Base-by-base conservation (phyloP, 495 filamentous ascomycete species). In the Amphirosellinia nigrospora region DNA sequence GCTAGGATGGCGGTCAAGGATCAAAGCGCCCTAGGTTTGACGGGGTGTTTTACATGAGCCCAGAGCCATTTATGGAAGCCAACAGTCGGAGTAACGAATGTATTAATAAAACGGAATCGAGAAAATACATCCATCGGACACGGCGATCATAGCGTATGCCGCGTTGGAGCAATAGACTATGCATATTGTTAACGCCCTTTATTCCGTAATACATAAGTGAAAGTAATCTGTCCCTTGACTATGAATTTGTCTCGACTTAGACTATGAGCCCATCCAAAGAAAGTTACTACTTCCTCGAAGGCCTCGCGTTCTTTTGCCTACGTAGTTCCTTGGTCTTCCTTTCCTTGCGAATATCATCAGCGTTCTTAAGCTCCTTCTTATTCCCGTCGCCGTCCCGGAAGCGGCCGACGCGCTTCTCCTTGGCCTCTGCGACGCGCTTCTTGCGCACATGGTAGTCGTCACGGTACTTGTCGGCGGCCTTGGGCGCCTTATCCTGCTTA, bases 371-470 rank as follows among this genome's bases (percentile, higher is more conserved):
- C 85, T 97, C 96, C 73, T 84, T 89, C 86, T 88, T 92, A 69
- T 78, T 85, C 21, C 88, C 89, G 61, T 80, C 81, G 15, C 90
- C 89, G 62, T 90, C 87, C 75, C 82, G 88, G 69, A 92, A 94
- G 70, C 88, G 87, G 39, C 90, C 89, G 41, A 93, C 85, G 21
- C 93, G 86, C 82, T 92, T 92, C 82, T 97, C 92, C 81, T 90
- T 91, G 36, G 96, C 94, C 73, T 93, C 94, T 10, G 87, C 89
- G 36, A 93, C 91, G 79, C 91, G 89, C 90, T 94, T 94, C 89
- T 96, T 97, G 85, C 90, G 89, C 79, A 89, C 89, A 73, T 97
- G 86, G 77, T 91, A 99, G 79, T 99, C 94, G 77, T 93, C 91
- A 52, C 96, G 84, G 74, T 87, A 93, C 79, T 92, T 94, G 83